Evolutionary conservation across 2,329 filamentous ascomycete species (phyloP).

Genomic region (Nectriaceae sp.): DNA sequence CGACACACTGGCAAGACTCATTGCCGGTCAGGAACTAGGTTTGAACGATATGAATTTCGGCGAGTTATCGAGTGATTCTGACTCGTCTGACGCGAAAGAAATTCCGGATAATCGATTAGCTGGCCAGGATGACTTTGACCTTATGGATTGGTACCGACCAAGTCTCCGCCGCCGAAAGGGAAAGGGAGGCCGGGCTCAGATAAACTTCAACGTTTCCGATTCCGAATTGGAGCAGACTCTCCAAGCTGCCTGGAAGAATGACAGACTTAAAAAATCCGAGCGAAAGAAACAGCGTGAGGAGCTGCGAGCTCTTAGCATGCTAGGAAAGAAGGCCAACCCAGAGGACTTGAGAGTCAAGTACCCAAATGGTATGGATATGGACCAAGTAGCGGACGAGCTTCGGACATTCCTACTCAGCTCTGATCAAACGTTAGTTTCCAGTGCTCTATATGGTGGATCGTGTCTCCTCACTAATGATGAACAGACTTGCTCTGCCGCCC

Average conservation of each 20-base stretch:
- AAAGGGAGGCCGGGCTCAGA: slow-evolving; percentile 60
- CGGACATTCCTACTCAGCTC: slow-evolving; percentile 66
- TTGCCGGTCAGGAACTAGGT: slow-evolving; percentile 22
- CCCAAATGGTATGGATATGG: slow-evolving; percentile 67
- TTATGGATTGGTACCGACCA: slow-evolving; percentile 80
- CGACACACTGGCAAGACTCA: slow-evolving; percentile 25
- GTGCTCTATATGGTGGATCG: background rate
- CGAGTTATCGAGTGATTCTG: slow-evolving; percentile 14
- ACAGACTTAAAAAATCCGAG: slow-evolving; percentile 70
- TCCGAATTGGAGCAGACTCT: slow-evolving; percentile 66
- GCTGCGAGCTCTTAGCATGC: slow-evolving; percentile 64
- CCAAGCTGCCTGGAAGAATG: slow-evolving; percentile 62
- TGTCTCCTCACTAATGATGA: slow-evolving; percentile 11
- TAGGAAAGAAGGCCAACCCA: slow-evolving; percentile 59
- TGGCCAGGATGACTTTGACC: slow-evolving; percentile 70
- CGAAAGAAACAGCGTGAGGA: slow-evolving; percentile 72
- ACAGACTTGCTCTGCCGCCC: slow-evolving; percentile 73
- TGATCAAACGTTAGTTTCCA: slow-evolving; percentile 58
- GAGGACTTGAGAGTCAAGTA: slow-evolving; percentile 72
- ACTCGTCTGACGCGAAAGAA: slow-evolving; percentile 21
- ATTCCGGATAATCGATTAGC: slow-evolving; percentile 40
- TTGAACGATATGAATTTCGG: slow-evolving; percentile 18
- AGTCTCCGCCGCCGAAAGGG: slow-evolving; percentile 63
- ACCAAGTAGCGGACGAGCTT: slow-evolving; percentile 73
- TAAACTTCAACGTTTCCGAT: slow-evolving; percentile 59